A percentile compares a stretch with the other conserved stretches of the same genome.
Conservation (phyloP, 441 rosid species). For the Biscutella auriculata region DNA sequence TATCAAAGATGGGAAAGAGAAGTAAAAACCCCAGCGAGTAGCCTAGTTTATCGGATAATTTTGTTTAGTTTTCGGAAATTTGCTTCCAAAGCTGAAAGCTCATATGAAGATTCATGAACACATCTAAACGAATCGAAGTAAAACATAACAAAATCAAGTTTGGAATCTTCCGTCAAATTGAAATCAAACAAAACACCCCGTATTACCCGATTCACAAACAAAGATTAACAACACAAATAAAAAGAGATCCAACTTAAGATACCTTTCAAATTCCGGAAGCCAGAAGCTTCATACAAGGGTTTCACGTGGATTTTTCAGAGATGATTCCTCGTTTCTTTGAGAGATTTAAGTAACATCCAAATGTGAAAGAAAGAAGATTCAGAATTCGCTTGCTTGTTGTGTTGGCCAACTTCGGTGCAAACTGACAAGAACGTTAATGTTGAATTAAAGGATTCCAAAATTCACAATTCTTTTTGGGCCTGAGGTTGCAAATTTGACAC, state of each 20-base stretch:
- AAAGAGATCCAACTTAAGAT: not conserved
- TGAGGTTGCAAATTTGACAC: too few relatives aligned
- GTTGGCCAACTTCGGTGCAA: too few relatives aligned
- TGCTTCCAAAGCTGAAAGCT: not conserved
- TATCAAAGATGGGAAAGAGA: not conserved
- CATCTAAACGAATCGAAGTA: not conserved
- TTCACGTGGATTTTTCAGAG: not conserved
- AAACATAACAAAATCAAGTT: not conserved
- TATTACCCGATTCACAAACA: not conserved
- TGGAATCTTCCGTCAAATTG: too few relatives aligned
- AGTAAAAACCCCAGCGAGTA: not conserved
- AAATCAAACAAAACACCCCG: too few relatives aligned
- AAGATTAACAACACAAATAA: not conserved
- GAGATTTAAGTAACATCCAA: too few relatives aligned
- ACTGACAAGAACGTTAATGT: too few relatives aligned
- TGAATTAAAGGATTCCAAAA: too few relatives aligned
- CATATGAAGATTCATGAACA: not conserved
- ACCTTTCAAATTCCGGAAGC: conserved; percentile 10
- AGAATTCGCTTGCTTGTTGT: too few relatives aligned
- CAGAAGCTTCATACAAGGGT: not conserved
- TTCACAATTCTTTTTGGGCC: too few relatives aligned
- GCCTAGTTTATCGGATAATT: not conserved
- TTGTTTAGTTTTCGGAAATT: not conserved
- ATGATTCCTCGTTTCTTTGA: not conserved
- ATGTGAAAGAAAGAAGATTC: too few relatives aligned